Evolutionary conservation across 768 basidiomycete genomes (phyloP).

Genomic region (Kwoniella shandongensis): DNA sequence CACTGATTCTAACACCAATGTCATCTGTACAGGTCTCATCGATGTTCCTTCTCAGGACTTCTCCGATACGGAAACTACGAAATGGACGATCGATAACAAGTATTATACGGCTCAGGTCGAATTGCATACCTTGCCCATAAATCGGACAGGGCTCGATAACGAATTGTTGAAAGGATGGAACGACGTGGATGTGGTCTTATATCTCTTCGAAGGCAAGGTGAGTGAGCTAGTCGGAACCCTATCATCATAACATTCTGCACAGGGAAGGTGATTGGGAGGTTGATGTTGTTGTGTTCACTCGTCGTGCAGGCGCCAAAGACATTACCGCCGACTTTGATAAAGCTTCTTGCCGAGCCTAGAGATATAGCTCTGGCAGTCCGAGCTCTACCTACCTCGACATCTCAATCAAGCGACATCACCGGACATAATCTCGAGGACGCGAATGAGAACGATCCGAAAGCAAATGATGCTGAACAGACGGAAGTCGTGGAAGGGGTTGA

Average conservation of each 20-base stretch:
- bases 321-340: conserved; percentile 26
- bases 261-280: not conserved
- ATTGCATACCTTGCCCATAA: conserved; percentile 8
- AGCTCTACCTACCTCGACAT: not conserved
- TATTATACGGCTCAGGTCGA: conserved; percentile 45
- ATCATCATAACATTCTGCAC: not conserved
- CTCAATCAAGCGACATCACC: not conserved
- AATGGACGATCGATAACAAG: conserved; percentile 48
- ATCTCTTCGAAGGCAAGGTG: conserved; percentile 28
- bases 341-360: conserved; percentile 23
- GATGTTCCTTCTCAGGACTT: not conserved
- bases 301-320: conserved; percentile 19
- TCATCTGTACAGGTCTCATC: not conserved
- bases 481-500: not conserved
- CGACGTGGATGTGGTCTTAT: conserved; percentile 31
- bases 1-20: not conserved
- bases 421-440: conserved; percentile 27
- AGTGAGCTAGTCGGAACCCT: not conserved
- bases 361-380: conserved; percentile 42
- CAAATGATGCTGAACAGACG: not conserved
- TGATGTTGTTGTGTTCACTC: too few species aligned
- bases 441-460: conserved; percentile 10
- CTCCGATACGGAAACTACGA: not conserved
- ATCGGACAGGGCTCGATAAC: conserved; percentile 10
- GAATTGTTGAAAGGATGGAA: not conserved